Base-by-base conservation (phyloP, 164 flowering plant species). In the Houttuynia cordata region DNA sequence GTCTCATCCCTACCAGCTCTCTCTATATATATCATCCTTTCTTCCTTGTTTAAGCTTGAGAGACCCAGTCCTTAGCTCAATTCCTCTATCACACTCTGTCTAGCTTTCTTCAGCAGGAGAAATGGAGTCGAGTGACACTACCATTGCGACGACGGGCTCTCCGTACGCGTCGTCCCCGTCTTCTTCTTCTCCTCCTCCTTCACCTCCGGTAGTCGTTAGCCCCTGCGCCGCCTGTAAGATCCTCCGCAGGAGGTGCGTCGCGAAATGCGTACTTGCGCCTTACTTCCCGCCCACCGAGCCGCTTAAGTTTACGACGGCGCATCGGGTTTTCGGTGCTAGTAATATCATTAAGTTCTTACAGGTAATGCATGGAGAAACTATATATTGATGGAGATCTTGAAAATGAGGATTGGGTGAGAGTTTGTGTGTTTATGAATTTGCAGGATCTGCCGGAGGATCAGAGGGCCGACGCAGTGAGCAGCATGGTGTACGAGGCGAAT, bases 141-240 rank as follows among this genome's bases (percentile, higher is more conserved):
- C 66, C 19, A 34, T 61, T 0, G 40, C 64, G 7, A 7, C 52
- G 47, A 17, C 71, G 57, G 5, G 62, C 30, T 24, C 67, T 6
- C 30, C 68, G 15, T 25, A 51, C 20, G 21, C 59, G 30, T 8
- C 56, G 41, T 19, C 73, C 62, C 5, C 67, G 18, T 21, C 67
- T 13, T 30, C 71, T 20, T 55, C 70, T 19, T n/a, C 75, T 21
- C 61, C 78, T 0, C 53, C 62, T 6, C 57, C 69, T 20, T 65
- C 62, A 7, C 56, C 70, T 0, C 63, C 70, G 10, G 68, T 75
- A 0, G 73, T 83, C 4, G 65, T 78, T 39, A 80, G 81, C 68
- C 92, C 92, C 14, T 86, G 92, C 47, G 88, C 92, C 3, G 92
- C 92, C 51, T 86, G 92, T 68, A 86, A 86, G 60, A 86, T 82